phyloP scores from a whole-genome alignment of 1,284 basidiomycete species.

The Boletellus dicymbophilus region DNA sequence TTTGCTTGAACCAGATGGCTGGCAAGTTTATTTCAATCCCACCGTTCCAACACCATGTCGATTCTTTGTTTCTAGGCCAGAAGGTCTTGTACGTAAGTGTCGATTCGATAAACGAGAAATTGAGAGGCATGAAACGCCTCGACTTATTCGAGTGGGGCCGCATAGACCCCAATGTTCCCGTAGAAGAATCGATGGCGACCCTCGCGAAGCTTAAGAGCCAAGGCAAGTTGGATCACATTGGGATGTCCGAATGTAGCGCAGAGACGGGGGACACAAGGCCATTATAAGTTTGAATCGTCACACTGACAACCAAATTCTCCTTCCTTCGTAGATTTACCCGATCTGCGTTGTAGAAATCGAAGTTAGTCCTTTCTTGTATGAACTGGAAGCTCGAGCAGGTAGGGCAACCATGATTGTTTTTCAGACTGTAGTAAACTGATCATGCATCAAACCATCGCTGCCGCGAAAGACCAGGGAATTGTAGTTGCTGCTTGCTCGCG shows the following conservation, averaged over 20 bases:
- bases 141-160: conserved; percentile 42
- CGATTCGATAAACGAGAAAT: conserved; percentile 38
- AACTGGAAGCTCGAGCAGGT: conserved; percentile 43
- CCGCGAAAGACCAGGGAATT: conserved; percentile 46
- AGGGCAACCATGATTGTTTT: neutral
- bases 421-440: conserved; percentile 9
- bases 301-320: too few relatives aligned
- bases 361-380: conserved; percentile 50
- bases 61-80: neutral
- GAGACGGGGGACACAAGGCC: conserved; percentile 40
- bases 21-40: neutral
- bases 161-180: conserved; percentile 36
- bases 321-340: conserved; percentile 42
- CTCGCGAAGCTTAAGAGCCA: conserved; percentile 38
- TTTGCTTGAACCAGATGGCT: neutral
- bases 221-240: conserved; percentile 52
- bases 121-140: conserved; percentile 48
- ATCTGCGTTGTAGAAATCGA: conserved; percentile 55
- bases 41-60: too few relatives aligned
- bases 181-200: conserved; percentile 37
- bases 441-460: conserved; percentile 38
- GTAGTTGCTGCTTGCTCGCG: conserved; percentile 58
- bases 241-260: conserved; percentile 49
- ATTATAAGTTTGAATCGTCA: neutral
- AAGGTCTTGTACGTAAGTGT: conserved; percentile 34